Evolutionary conservation across 2,329 filamentous ascomycete species (phyloP).

Genomic region (Apiospora arundinis): DNA sequence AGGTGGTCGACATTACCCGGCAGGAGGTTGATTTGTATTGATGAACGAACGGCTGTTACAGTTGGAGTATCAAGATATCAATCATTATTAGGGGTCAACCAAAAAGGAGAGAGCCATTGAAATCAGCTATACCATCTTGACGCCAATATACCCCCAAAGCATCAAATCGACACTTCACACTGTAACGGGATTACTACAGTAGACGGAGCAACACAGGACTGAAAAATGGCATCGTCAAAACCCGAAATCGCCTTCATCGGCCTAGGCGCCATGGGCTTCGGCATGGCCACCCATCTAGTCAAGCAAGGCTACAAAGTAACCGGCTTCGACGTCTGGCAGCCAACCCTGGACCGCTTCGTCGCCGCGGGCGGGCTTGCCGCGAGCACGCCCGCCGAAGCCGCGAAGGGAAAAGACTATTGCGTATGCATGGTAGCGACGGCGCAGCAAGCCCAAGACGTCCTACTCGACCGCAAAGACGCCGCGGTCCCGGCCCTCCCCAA

Average conservation of each 20-base stretch:
- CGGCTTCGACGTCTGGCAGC: constrained; percentile 74
- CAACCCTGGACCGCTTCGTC: constrained; percentile 70
- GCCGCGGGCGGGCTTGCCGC: constrained; percentile 66
- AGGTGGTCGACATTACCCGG: constrained; percentile 2
- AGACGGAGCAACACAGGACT: not conserved
- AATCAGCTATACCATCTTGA: not conserved
- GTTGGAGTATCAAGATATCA: not conserved
- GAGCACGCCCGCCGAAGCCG: constrained; percentile 66
- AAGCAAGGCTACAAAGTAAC: constrained; percentile 70
- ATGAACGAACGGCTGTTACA: not conserved
- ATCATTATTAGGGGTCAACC: not conserved
- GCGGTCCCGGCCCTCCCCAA: constrained; percentile 57
- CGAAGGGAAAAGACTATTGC: constrained; percentile 63
- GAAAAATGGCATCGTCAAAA: constrained; percentile 33
- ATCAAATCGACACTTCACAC: not conserved
- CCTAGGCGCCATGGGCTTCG: constrained; percentile 82
- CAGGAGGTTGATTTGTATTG: not conserved
- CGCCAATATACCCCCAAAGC: not conserved
- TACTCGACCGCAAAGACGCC: constrained; percentile 64
- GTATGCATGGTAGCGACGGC: constrained; percentile 80
- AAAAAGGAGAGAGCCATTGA: not conserved
- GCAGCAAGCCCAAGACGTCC: constrained; percentile 68
- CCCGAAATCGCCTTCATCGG: constrained; percentile 69
- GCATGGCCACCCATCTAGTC: constrained; percentile 78
- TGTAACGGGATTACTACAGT: not conserved